Conservation (phyloP, 805 yeast species). For the Cyberlindnera xylosilytica region DNA sequence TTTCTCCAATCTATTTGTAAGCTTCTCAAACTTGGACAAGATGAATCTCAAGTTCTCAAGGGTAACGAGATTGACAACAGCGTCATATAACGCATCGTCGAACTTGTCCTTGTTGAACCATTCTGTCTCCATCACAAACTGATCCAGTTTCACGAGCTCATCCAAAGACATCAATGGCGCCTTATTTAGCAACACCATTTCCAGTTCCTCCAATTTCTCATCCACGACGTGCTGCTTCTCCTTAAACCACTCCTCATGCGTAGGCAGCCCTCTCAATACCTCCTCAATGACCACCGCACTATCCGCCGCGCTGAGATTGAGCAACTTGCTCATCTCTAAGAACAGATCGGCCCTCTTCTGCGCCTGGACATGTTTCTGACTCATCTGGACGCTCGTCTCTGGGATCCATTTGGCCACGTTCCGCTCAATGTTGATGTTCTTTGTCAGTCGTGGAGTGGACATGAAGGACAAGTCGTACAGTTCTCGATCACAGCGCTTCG, state of each 20-base stretch:
- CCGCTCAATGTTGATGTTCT: slow-evolving; percentile 17
- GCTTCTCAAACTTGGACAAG: slow-evolving; percentile 7
- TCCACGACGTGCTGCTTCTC: slow-evolving; percentile 7
- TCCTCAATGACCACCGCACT: slow-evolving; percentile 3
- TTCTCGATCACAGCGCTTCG: slow-evolving; percentile 17
- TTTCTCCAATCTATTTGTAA: background rate
- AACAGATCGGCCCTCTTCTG: slow-evolving; percentile 12
- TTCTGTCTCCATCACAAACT: slow-evolving; percentile 1
- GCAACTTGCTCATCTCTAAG: slow-evolving; percentile 15
- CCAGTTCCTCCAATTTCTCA: slow-evolving; percentile 14
- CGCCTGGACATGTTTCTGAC: slow-evolving; percentile 3
- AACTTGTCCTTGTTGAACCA: slow-evolving; percentile 10
- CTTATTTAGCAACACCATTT: slow-evolving; percentile 11
- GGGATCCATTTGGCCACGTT: slow-evolving; percentile 10
- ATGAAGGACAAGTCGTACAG: slow-evolving; percentile 24
- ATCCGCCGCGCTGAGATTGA: slow-evolving; percentile 13
- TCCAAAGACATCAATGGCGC: slow-evolving; percentile 3
- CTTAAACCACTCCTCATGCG: slow-evolving; percentile 12
- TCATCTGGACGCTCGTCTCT: background rate
- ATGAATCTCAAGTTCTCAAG: slow-evolving; percentile 13
- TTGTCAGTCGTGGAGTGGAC: slow-evolving; percentile 11
- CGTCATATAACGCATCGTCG: slow-evolving; percentile 6
- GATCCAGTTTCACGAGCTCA: slow-evolving; percentile 10
- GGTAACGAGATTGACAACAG: slow-evolving; percentile 3
- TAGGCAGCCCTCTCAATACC: slow-evolving; percentile 8